Conservation (phyloP, 2,329 filamentous ascomycete genomes). For the Ascochyta koolunga region DNA sequence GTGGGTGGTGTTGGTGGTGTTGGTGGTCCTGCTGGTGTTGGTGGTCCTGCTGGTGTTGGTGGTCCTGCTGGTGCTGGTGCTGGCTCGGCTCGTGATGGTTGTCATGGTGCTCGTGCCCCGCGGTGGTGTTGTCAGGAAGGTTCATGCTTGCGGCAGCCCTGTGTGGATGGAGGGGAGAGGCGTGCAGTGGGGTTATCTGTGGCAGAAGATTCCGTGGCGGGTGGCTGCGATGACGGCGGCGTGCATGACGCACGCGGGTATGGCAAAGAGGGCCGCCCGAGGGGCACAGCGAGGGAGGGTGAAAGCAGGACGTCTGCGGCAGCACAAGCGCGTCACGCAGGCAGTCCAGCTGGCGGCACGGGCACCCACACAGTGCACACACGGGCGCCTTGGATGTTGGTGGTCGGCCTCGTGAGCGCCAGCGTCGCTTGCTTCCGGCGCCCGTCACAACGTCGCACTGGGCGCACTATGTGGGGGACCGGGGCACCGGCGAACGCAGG, state of each 20-base stretch:
- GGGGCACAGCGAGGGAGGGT: background rate
- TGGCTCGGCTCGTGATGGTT: conserved; percentile 18
- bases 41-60: no score
- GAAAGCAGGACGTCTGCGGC: background rate
- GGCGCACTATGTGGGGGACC: conserved; percentile 9
- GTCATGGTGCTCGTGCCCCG: conserved; percentile 22
- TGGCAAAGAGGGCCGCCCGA: background rate
- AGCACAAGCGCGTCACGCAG: conserved; percentile 12
- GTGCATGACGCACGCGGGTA: conserved; percentile 4
- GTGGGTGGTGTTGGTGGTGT: no score
- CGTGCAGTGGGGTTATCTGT: conserved; percentile 8
- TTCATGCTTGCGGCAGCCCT: conserved; percentile 22
- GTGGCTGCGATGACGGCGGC: conserved; percentile 13
- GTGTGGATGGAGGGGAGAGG: conserved; percentile 4
- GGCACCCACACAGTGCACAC: no score
- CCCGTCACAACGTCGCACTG: conserved; percentile 11
- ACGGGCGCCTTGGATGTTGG: background rate
- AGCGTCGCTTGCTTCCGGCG: conserved; percentile 12
- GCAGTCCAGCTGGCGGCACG: conserved; percentile 6
- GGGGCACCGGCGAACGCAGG: conserved; percentile 7
- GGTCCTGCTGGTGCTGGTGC: background rate
- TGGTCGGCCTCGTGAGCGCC: conserved; percentile 6
- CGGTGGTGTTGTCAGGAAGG: conserved; percentile 19
- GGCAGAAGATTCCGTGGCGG: no score
- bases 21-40: no score